These are phyloP conservation scores for Leptosphaerulina australis DNA, from an alignment of 2,329 filamentous ascomycete genomes.

Conservation along the genomic window DNA sequence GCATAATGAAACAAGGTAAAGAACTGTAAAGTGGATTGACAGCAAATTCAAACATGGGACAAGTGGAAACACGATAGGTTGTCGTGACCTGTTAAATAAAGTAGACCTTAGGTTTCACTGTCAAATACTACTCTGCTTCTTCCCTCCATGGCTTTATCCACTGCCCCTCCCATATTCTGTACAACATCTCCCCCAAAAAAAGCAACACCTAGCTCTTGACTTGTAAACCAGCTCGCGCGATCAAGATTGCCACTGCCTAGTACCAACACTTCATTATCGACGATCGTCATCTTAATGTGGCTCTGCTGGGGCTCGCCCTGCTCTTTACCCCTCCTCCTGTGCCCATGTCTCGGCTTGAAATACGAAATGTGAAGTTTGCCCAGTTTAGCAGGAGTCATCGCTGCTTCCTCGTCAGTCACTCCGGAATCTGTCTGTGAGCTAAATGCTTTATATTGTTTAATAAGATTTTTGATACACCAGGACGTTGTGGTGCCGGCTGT, in stretches of 20 bases:
- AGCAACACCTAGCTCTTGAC: constrained; percentile 77
- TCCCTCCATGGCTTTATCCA: constrained; percentile 35
- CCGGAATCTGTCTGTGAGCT: neutral
- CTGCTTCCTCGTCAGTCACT: constrained; percentile 36
- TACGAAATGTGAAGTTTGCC: constrained; percentile 66
- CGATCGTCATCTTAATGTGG: constrained; percentile 77
- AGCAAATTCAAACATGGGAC: too few relatives aligned
- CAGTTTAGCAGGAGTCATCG: constrained; percentile 24
- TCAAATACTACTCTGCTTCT: constrained; percentile 36
- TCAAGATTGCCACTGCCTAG: constrained; percentile 85
- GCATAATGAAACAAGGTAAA: too few relatives aligned
- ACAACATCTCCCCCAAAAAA: constrained; percentile 55
- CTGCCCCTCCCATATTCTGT: constrained; percentile 30
- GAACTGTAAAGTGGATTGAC: too few relatives aligned
- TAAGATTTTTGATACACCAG: constrained; percentile 65
- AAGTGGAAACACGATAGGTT: too few relatives aligned
- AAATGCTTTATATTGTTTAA: constrained; percentile 57
- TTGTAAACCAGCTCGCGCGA: constrained; percentile 84
- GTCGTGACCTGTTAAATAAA: neutral
- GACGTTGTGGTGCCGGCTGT: constrained; percentile 77
- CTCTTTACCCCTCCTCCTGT: constrained; percentile 31
- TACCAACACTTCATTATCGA: constrained; percentile 71
- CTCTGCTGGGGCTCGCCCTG: constrained; percentile 69
- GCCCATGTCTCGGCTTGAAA: constrained; percentile 53
- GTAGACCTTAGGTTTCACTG: constrained; percentile 12